phyloP scores from a whole-genome alignment of 192 early-diverging fungal genomes.

The Oehlia diaphana region DNA sequence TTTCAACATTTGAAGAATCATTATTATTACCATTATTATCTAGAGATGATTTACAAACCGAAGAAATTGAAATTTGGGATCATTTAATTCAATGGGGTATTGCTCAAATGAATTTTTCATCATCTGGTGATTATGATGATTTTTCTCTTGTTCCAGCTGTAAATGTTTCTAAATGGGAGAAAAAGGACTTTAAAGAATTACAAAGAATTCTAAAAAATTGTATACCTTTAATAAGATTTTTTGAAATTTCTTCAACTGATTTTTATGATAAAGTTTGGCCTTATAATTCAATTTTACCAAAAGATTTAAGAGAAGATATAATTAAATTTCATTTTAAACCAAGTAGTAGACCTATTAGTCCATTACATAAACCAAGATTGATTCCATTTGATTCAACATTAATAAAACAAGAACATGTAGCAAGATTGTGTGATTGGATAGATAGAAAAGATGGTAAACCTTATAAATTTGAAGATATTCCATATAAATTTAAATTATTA shows the following conservation, averaged over 20 bases:
- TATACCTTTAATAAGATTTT: constrained; percentile 18
- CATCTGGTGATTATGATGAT: not conserved
- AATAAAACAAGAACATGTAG: not conserved
- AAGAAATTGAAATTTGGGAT: constrained; percentile 31
- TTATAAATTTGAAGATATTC: constrained; percentile 5
- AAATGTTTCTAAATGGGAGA: constrained; percentile 11
- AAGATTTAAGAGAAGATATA: constrained; percentile 6
- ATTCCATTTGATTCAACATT: constrained; percentile 24
- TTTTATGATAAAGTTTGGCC: constrained; percentile 25
- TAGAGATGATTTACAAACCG: constrained; percentile 25
- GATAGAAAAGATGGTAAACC: constrained; percentile 14
- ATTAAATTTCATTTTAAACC: constrained; percentile 13
- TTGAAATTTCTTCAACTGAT: constrained; percentile 14
- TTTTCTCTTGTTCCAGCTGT: not conserved
- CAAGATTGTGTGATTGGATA: constrained; percentile 18
- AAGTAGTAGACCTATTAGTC: not conserved
- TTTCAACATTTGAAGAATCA: constrained; percentile 22
- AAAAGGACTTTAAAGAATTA: constrained; percentile 19
- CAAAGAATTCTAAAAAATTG: constrained; percentile 5
- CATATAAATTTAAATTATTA: constrained; percentile 25
- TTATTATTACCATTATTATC: constrained; percentile 16
- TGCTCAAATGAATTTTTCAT: constrained; percentile 6
- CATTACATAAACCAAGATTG: not conserved
- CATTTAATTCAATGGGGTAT: constrained; percentile 28
- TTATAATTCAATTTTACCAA: constrained; percentile 7